A percentile compares a stretch with the other conserved stretches of the same genome.
These are phyloP conservation scores for Candida odintsovae DNA, from an alignment of 805 yeast genomes.

Conservation along the genomic window DNA sequence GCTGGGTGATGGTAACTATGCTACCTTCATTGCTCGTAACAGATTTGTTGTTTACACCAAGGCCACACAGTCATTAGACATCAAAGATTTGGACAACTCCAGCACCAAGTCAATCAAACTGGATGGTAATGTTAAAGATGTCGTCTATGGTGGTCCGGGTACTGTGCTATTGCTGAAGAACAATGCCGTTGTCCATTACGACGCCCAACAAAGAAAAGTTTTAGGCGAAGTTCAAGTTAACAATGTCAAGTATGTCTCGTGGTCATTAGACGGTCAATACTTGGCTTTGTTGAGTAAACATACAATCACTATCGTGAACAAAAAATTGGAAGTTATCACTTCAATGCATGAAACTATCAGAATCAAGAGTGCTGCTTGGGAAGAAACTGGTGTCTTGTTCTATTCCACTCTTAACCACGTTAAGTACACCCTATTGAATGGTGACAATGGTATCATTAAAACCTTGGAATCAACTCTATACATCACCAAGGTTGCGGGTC, in stretches of 20 bases:
- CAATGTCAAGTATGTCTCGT: constrained; percentile 80
- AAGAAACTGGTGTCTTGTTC: constrained; percentile 83
- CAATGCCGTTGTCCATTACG: constrained; percentile 72
- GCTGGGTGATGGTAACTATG: constrained; percentile 78
- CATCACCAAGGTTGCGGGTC: constrained; percentile 64
- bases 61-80: constrained; percentile 60
- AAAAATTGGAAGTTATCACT: constrained; percentile 68
- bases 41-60: constrained; percentile 80
- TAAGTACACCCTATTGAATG: constrained; percentile 87
- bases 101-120: constrained; percentile 76
- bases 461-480: constrained; percentile 87
- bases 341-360: constrained; percentile 95
- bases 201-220: constrained; percentile 86
- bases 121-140: constrained; percentile 62
- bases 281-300: constrained; percentile 89
- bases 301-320: constrained; percentile 81
- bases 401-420: constrained; percentile 95
- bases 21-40: constrained; percentile 90
- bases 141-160: constrained; percentile 79
- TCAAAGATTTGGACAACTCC: constrained; percentile 77
- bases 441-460: constrained; percentile 91
- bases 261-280: constrained; percentile 86
- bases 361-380: constrained; percentile 97
- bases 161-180: constrained; percentile 69
- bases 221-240: constrained; percentile 61